A percentile compares a stretch with the other conserved stretches of the same genome.
These are phyloP conservation scores for Silene uniflora DNA, from an alignment of 148 eudicot species.

Conservation along the genomic window DNA sequence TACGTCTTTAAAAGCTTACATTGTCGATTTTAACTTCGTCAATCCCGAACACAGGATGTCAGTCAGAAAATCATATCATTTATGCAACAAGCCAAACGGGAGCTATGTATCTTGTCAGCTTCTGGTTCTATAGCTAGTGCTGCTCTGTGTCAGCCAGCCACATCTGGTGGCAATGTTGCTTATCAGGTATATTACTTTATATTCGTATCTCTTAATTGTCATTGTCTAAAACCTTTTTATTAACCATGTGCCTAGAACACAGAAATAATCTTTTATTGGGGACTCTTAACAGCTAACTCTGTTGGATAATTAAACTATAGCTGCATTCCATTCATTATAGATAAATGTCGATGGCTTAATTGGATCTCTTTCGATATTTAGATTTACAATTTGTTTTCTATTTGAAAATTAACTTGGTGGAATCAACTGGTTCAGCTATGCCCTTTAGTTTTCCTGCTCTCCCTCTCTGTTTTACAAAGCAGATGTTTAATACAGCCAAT, in stretches of 20 bases:
- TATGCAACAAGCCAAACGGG: conserved; percentile 68
- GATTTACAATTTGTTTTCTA: not conserved
- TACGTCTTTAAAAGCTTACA: not conserved
- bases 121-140: conserved; percentile 71
- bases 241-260: not conserved
- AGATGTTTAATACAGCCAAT: not conserved
- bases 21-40: not conserved
- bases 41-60: conserved; percentile 50
- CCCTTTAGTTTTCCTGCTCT: not conserved
- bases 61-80: conserved; percentile 67
- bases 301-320: not conserved
- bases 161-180: conserved; percentile 68
- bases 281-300: not conserved
- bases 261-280: not conserved
- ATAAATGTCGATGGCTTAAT: not conserved
- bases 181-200: conserved; percentile 53
- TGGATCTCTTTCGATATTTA: not conserved
- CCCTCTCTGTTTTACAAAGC: not conserved
- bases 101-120: conserved; percentile 78
- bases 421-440: not conserved
- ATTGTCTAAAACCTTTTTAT: not conserved
- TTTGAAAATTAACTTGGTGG: not conserved
- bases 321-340: not conserved
- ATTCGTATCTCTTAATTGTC: not conserved
- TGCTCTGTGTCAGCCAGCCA: conserved; percentile 67